Base-by-base conservation (phyloP, 2,329 filamentous ascomycete genomes). In the Fusarium buxicola region DNA sequence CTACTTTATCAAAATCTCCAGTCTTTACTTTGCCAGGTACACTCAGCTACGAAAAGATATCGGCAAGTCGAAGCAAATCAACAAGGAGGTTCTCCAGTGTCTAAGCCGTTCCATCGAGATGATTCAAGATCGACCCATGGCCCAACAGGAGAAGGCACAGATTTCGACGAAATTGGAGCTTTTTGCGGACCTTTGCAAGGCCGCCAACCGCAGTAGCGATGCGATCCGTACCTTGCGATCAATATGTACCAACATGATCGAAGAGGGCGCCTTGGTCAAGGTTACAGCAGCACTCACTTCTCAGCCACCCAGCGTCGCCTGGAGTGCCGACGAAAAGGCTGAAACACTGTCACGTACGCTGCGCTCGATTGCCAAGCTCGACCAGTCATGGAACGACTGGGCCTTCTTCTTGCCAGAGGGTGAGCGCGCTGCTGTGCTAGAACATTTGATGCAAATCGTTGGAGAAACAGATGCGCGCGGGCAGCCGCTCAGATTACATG, bases 1-100 rank as follows among this genome's bases (percentile, higher is more conserved):
- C 3, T 86, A 87, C 63, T 80, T 85, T 54, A 82, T 89, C 60
- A 91, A 88, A 67, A 84, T 92, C 24, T 92, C 90, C 0, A 89
- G 90, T 66, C 80, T 91, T 4, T 92, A 92, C 71, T 92, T 89
- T 72, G 80, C 86, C n/a, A 80, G 85, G 43, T 86, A 87, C 69
- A 76, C 84, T 15, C 78, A 81, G 39, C 72, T 86, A 58, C 76
- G 81, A 12, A 84, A 84, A 45, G 75, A 77, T 21, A 65, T 75
- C 0, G 75, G 76, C 5, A 79, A 74, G 38, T 69, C 73, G 10
- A 77, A 76, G 47, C 71, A 76, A 16, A 53, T 70, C 39, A 76
- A 72, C 55, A 78, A 78, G 65, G 73, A 75, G 15, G 78, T 83
- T 2, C 73, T 90, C 12, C 82, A 84, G 45, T 82, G 87, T 11